Base-by-base conservation (phyloP, 768 basidiomycete genomes). In the Leucocoprinus sp. region DNA sequence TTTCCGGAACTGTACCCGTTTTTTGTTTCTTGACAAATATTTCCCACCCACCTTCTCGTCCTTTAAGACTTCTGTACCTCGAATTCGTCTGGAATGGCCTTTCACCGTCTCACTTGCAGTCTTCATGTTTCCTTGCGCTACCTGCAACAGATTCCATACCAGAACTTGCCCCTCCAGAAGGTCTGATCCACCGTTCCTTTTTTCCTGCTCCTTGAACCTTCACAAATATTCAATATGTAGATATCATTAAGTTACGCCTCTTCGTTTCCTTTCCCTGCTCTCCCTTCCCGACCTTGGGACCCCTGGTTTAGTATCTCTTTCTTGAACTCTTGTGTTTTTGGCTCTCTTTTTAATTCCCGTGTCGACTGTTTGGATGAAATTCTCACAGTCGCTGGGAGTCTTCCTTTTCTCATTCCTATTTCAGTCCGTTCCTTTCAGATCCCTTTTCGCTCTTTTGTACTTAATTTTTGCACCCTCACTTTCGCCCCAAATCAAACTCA, bases 251-350 rank as follows among this genome's bases (percentile, higher is more conserved):
- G 24, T 39, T 48, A 48, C 36, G 36, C 19, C 18, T 14, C 33
- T 37, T 15, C 23, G 28, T 34, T 40, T 23, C 27, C 11, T 40
- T 7, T 17, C 35, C 4, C 31, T 24, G 33, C 24, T 15, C 35
- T 9, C 26, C 23, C 43, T 37, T 22, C 39, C 46, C 42, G 34
- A 26, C 39, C 46, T 27, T 48, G 46, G 46, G 46, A 42, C 26
- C 29, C 22, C 33, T 34, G 11, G 6, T 31, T 35, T 43, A 27
- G 19, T 27, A 27, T 14, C 12, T 22, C 24, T 37, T 48, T 48
- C 46, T 48, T 48, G 46, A 48, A 48, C 44, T 41, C 39, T 41
- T 42, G 36, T 48, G 46, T 42, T 48, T n/a, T 48, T 26, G 34
- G 39, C 14, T 27, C 11, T 36, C 29, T 41, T 41, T 48, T 35